Percentiles rank a stretch among this genome's conserved stretches.
Evolutionary conservation across 495 filamentous ascomycete species (phyloP).

Genomic region (Lasiosphaeriaceae sp.): DNA sequence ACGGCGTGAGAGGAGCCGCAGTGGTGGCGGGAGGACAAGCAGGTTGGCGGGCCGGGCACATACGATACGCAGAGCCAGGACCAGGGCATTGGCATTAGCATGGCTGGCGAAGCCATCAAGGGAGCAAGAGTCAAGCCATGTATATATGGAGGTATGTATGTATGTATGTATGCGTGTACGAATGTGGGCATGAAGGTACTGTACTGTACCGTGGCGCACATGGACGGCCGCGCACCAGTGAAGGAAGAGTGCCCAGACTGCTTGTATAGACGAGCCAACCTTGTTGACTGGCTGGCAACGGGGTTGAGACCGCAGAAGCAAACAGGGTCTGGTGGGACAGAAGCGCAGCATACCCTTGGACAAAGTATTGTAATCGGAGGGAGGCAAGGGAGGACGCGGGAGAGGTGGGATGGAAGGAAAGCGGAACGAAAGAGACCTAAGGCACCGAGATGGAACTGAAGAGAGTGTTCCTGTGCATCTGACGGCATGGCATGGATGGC

Average conservation of each 20-base stretch:
- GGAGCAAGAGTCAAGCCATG: neutral
- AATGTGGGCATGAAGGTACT: neutral
- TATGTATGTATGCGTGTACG: neutral
- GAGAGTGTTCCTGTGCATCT: no score
- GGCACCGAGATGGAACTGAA: neutral
- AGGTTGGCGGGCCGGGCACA: neutral
- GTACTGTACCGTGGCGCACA: neutral
- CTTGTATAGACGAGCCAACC: conserved; percentile 5
- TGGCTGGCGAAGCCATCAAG: conserved; percentile 12
- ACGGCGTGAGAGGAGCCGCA: neutral
- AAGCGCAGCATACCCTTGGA: no score
- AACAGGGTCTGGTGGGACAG: neutral
- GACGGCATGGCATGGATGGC: neutral
- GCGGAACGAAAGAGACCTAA: neutral
- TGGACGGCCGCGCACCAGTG: neutral
- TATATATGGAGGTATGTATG: conserved; percentile 1
- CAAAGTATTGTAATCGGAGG: neutral
- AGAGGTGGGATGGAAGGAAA: no score
- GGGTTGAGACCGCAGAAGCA: neutral
- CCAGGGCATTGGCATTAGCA: no score
- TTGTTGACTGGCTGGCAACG: conserved; percentile 1
- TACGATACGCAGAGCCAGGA: neutral
- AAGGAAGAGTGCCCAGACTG: neutral
- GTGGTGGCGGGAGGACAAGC: neutral
- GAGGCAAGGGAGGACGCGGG: neutral